These are phyloP conservation scores for Vicia villosa DNA, from an alignment of 306 rosid genomes.

Conservation along the genomic window DNA sequence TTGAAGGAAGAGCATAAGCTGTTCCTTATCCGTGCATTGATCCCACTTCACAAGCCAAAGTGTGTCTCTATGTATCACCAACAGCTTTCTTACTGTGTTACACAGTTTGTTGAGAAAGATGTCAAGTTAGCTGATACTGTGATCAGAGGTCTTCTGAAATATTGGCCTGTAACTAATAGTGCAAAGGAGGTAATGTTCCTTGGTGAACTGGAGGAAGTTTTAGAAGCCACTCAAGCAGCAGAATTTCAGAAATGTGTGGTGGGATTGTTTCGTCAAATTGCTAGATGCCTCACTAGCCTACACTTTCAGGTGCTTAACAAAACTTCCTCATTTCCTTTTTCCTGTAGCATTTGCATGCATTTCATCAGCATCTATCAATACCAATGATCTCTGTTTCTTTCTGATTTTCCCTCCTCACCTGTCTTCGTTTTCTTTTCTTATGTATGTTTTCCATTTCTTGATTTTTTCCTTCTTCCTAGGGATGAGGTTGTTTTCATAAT, in stretches of 20 bases:
- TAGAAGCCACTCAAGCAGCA: conserved; percentile 35
- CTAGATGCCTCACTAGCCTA: conserved; percentile 59
- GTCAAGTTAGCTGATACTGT: conserved; percentile 58
- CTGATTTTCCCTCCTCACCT: background rate
- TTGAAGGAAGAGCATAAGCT: conserved; percentile 44
- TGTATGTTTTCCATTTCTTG: background rate
- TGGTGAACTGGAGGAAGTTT: conserved; percentile 35
- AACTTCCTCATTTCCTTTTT: background rate
- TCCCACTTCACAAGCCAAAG: conserved; percentile 68
- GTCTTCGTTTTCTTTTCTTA: background rate
- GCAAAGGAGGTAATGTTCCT: conserved; percentile 36
- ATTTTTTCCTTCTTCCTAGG: background rate
- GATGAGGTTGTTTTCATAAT: background rate
- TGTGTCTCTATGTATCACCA: conserved; percentile 63
- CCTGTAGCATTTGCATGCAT: conserved; percentile 10
- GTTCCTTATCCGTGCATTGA: conserved; percentile 59
- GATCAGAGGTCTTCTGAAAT: conserved; percentile 60
- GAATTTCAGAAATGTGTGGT: conserved; percentile 58
- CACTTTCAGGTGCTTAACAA: conserved; percentile 56
- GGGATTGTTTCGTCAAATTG: conserved; percentile 55
- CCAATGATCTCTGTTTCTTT: conserved; percentile 4
- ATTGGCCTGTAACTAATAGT: conserved; percentile 57
- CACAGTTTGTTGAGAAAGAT: conserved; percentile 65
- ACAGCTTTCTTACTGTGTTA: conserved; percentile 60
- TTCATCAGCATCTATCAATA: conserved; percentile 10